Base-by-base conservation (phyloP, 805 yeast species). In the Metschnikowia hibisci region DNA sequence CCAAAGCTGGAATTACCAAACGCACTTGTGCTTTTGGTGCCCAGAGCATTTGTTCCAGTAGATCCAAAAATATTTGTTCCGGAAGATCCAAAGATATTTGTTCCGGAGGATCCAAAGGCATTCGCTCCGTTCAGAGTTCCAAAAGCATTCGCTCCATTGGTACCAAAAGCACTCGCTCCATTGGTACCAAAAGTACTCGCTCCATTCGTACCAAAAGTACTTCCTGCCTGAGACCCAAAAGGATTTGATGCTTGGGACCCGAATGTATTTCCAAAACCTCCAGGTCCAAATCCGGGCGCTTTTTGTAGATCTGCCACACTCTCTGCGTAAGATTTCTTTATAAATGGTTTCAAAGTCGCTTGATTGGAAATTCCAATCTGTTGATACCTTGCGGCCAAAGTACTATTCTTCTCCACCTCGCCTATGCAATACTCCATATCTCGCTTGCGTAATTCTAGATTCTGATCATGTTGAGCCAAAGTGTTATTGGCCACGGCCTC, bases 331-430 rank as follows among this genome's bases (percentile, higher is more conserved):
- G 60, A 40, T 27, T 50, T 51, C 11, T 60, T 60, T n/a, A 66
- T 53, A 45, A 65, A 66, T 7, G 63, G 65, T 43, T 62, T 56
- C 23, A 36, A 42, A 18, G 31, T 41, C 4, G 29, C 25, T 10
- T 31, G 20, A 29, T 40, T 39, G 16, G 33, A 34, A 18, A 44
- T 37, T 3, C 51, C 50, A 29, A 44, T 50, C 46, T 81, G 84
- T n/a, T 74, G 56, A 55, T 72, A 81, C 38, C 84, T 65, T 0
- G 82, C 83, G 6, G 82, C 84, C 51, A 71, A 68, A 16, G 63
- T 61, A 2, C 76, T 56, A 43, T 77, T 74, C 0, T 57, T 59
- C 8, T 54, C 54, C 3, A 80, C 38, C 33, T 62, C 67, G 1
- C 59, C 43, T 1, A 73, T 34, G 30, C 56, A 52, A 23, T 48